Conservation (phyloP, 139 green algal genomes). For the Coelastrella sp. region DNA sequence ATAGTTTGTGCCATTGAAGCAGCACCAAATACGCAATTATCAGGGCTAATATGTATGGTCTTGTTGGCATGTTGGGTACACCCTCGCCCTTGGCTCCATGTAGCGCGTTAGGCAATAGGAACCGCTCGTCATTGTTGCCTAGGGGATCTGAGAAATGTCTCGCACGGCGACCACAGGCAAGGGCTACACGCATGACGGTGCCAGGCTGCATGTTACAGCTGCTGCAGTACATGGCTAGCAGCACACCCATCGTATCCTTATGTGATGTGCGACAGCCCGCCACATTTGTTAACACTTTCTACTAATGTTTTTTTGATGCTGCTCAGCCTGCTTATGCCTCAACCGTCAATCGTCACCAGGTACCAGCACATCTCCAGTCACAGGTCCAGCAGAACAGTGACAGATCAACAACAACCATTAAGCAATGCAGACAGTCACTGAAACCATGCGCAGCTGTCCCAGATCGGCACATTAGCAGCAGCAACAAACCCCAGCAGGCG, state of each 20-base stretch:
- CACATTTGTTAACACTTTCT: too few relatives aligned
- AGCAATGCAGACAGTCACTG: not conserved
- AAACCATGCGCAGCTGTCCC: not conserved
- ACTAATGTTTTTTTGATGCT: too few relatives aligned
- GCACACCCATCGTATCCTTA: too few relatives aligned
- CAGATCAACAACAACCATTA: not conserved
- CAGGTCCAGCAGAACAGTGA: not conserved
- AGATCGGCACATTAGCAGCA: not conserved
- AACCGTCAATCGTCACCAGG: too few relatives aligned
- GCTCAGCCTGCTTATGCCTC: too few relatives aligned
- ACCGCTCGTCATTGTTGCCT: not conserved
- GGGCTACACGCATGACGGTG: too few relatives aligned
- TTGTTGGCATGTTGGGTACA: not conserved
- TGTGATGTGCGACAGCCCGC: too few relatives aligned
- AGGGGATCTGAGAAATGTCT: not conserved
- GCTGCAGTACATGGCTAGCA: too few relatives aligned
- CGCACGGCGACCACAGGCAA: not conserved
- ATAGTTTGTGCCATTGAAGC: too few relatives aligned
- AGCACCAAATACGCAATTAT: too few relatives aligned
- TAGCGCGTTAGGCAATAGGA: not conserved
- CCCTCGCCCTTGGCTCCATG: not conserved
- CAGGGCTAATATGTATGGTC: not conserved
- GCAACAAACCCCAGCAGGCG: constrained; percentile 4
- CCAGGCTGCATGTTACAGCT: too few relatives aligned
- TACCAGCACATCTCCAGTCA: not conserved